Conservation (phyloP, 83 land plant genomes). For the Thuja plicata region DNA sequence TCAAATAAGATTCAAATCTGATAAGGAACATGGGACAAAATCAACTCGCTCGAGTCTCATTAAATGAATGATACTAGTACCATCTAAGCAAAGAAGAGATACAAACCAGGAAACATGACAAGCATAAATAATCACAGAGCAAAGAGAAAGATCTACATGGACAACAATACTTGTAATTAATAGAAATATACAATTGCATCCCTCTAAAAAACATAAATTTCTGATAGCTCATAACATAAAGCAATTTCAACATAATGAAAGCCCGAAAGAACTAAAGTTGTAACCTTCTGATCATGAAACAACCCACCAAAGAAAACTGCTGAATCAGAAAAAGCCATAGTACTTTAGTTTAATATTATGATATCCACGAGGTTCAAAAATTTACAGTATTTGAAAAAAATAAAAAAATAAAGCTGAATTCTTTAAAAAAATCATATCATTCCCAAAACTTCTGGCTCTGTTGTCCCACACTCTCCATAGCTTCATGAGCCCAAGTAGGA, state of each 20-base stretch:
- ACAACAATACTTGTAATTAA: background rate
- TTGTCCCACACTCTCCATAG: background rate
- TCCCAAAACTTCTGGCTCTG: background rate
- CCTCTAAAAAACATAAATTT: too few relatives aligned
- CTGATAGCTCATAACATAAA: background rate
- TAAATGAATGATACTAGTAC: too few relatives aligned
- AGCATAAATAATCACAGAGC: background rate
- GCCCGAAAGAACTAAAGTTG: too few relatives aligned
- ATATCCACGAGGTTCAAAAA: background rate
- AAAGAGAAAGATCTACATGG: background rate
- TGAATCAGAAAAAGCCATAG: background rate
- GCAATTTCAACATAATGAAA: background rate
- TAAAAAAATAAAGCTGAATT: background rate
- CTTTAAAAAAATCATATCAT: background rate
- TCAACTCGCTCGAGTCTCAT: too few relatives aligned
- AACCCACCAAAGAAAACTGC: background rate
- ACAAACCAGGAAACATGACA: too few relatives aligned
- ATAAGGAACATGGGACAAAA: too few relatives aligned
- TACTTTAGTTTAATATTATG: too few relatives aligned
- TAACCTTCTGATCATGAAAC: background rate
- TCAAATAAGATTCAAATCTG: too few relatives aligned
- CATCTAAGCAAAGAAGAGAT: too few relatives aligned
- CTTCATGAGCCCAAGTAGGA: background rate
- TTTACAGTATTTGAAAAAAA: background rate
- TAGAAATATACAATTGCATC: background rate